Evolutionary conservation across 306 rosid genomes (phyloP).

Genomic region (cucumber (Cucumis sativus)): DNA sequence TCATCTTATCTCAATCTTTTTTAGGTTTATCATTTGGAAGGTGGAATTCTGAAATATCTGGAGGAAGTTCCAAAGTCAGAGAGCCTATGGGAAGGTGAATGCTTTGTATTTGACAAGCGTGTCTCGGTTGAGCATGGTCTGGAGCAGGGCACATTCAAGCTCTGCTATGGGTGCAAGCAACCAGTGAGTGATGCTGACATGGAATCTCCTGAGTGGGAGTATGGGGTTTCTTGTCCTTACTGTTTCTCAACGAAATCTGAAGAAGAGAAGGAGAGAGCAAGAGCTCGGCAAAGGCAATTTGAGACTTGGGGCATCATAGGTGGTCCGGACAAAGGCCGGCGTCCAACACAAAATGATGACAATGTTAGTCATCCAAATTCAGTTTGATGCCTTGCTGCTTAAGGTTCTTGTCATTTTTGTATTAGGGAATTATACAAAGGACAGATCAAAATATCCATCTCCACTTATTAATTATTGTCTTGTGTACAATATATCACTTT

Average conservation of each 20-base stretch:
- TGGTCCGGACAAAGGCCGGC: slow-evolving; percentile 79
- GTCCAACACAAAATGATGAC: slow-evolving; percentile 9
- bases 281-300: slow-evolving; percentile 84
- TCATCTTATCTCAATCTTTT: neutral
- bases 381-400: slow-evolving; percentile 4
- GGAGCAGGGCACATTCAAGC: slow-evolving; percentile 74
- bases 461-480: neutral
- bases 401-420: neutral
- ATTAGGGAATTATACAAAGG: neutral
- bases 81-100: slow-evolving; percentile 94
- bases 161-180: slow-evolving; percentile 93
- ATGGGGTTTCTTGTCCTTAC: slow-evolving; percentile 73
- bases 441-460: neutral
- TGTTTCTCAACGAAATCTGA: slow-evolving; percentile 63
- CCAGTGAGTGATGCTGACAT: slow-evolving; percentile 85
- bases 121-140: slow-evolving; percentile 85
- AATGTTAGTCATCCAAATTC: slow-evolving; percentile 37
- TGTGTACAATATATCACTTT: neutral
- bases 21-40: slow-evolving; percentile 90
- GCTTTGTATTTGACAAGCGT: slow-evolving; percentile 92
- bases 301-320: slow-evolving; percentile 89
- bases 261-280: slow-evolving; percentile 86
- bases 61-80: slow-evolving; percentile 68
- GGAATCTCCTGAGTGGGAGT: slow-evolving; percentile 68
- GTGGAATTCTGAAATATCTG: slow-evolving; percentile 91